Evolutionary conservation across 371 early-diverging fungal genomes (phyloP), one percentile per base, ranked within the genome.

Genomic region (Massospora cicadina): DNA sequence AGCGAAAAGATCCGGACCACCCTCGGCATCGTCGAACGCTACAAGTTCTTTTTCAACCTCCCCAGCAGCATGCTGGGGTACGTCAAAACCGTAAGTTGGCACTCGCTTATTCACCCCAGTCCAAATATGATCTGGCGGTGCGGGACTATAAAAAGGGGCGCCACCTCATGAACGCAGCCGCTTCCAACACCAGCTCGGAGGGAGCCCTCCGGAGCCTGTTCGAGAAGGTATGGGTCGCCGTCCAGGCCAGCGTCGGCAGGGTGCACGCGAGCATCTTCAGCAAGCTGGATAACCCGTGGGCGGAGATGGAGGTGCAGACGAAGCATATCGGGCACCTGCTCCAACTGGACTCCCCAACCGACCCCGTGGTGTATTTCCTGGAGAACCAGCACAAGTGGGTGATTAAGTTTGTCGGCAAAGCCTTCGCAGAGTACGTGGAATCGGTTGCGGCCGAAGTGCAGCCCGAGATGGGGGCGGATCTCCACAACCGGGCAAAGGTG

Each of bases 81-180:
- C 23, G 85, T 89, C 55, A 77, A 82, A 64, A 85, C 85, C 79
- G 88, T 83, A 74, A 0, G 65, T 31, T 31, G 10, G 24, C 29
- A 3, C 33, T n/a, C 12, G 13, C 5, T 25, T 13, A 17, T 28
- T 63, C 2, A 10, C 55, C 31, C 27, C 71, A 89, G 87, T 79
- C 80, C 29, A 89, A 90, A 69, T 91, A 86, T 66, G 95, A 95
- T 68, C 79, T 84, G 33, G 92, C 89, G 0, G 92, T 94, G 28
- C 81, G 92, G n/a, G 94, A 95, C 69, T 97, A 92, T 76, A 91
- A 93, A 69, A 92, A 91, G 72, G 98, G 98, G 17, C 81, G 82
- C 64, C 81, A 80, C 56, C 76, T 88, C 12, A 62, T 74, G 59
- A 72, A 73, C 21, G 71, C 63, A 26, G 25, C 43, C 26, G 13